Percentiles rank a stretch among this genome's conserved stretches.
phyloP scores from a whole-genome alignment of 225 moss, liverwort and hornwort genomes.

The Marchantia paleacea region DNA sequence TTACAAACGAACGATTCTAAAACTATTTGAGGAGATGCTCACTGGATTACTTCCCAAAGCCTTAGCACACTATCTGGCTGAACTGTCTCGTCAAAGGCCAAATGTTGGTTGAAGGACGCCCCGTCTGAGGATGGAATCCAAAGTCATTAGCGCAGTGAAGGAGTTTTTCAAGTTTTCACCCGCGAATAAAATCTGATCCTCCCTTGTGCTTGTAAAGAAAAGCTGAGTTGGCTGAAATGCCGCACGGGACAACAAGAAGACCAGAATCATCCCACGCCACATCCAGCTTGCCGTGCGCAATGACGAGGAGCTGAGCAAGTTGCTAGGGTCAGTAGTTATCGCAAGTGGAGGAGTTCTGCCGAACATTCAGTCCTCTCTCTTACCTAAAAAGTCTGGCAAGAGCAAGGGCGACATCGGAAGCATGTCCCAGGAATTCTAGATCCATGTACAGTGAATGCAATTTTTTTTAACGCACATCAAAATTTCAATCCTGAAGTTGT shows the following conservation, averaged over 20 bases:
- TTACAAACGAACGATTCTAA: too few relatives aligned
- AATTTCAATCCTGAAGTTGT: not conserved
- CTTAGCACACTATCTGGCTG: too few relatives aligned
- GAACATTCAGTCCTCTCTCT: conserved; percentile 31
- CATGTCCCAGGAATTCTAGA: conserved; percentile 31
- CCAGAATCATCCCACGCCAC: conserved; percentile 31
- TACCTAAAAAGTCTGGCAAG: conserved; percentile 34
- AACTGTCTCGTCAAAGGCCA: too few relatives aligned
- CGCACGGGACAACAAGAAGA: conserved; percentile 38
- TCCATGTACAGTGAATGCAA: not conserved
- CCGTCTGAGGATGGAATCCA: not conserved
- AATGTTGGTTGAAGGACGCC: not conserved
- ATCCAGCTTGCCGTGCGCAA: conserved; percentile 38
- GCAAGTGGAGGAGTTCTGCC: conserved; percentile 36
- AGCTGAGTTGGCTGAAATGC: conserved; percentile 41
- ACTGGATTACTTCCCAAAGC: too few relatives aligned
- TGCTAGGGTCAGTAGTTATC: conserved; percentile 34
- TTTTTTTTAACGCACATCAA: not conserved
- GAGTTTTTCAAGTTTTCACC: not conserved
- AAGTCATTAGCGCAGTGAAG: too few relatives aligned
- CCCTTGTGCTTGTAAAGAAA: not conserved
- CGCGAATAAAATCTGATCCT: not conserved
- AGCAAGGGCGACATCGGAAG: conserved; percentile 26
- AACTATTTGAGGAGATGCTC: too few relatives aligned
- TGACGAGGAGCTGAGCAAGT: conserved; percentile 35